Evolutionary conservation across 2,329 filamentous ascomycete genomes (phyloP), one percentile per base, ranked within the genome.

Genomic region (Fusarium circinatum): DNA sequence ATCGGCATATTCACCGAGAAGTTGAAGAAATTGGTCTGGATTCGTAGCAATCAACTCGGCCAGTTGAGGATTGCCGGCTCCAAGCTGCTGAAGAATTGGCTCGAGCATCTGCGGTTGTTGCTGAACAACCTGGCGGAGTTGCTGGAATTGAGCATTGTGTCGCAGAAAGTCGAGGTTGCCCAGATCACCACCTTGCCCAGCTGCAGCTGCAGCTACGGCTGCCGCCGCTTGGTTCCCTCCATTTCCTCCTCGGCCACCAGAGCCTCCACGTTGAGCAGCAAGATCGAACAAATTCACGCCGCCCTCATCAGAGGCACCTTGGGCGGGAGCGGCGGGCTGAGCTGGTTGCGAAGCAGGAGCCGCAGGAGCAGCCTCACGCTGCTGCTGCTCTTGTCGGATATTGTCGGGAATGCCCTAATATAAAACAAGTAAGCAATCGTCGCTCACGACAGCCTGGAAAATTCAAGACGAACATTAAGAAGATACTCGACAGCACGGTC

Each of bases 91-190:
- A 64, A 99, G 87, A 76, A 99, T 98, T 12, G 96, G 96, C 86
- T 99, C 96, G 28, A 99, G 92, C 96, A 99, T 99, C 82, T 96
- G 93, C 24, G 96, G 96, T 82, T 98, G 94, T 83, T 98, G 95
- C 85, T 99, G 96, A 49, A 99, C 96, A 28, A 99, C 92, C 84
- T 98, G 95, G 73, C 96, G 93, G 68, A 99, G 90, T 85, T 99
- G 96, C 85, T 98, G 96, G 85, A 99, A 99, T 83, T 98, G 96
- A 30, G 95, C 92, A 82, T 98, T 98, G 83, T 95, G 94, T 79
- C 96, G 92, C 63, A 99, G 87, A 82, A 98, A 98, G 75, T 98
- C 96, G 66, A 99, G 90, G 80, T 95, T 97, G 32, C 92, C 93
- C 32, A 94, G 85, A 45, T 89, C 89, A 56, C 82, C 87, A 49